These are phyloP conservation scores for Tylopilus vinaceipallidus DNA, from an alignment of 768 basidiomycete genomes.

Conservation along the genomic window DNA sequence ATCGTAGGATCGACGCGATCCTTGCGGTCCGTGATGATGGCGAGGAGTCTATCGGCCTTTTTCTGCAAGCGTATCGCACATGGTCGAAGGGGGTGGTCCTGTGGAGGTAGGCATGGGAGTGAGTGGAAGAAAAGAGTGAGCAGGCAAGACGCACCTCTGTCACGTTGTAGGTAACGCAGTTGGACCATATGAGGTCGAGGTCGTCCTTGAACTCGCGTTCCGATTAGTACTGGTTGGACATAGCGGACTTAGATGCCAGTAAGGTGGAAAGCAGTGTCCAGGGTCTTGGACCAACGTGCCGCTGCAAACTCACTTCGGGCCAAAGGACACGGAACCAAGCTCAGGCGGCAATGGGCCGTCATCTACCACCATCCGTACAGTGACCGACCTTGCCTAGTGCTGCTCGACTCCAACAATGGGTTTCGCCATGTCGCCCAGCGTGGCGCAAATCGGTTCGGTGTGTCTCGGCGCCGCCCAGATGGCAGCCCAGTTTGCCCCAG, in stretches of 20 bases:
- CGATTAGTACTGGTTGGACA: slow-evolving; percentile 86
- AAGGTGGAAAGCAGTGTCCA: too few relatives aligned
- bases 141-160: slow-evolving; percentile 64
- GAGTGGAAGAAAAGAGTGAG: background rate
- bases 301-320: too few relatives aligned
- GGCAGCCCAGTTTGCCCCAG: background rate
- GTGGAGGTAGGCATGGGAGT: slow-evolving; percentile 5
- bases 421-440: too few relatives aligned
- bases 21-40: slow-evolving; percentile 85
- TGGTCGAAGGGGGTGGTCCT: slow-evolving; percentile 87
- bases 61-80: slow-evolving; percentile 77
- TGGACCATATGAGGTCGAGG: slow-evolving; percentile 95
- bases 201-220: slow-evolving; percentile 94
- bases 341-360: too few relatives aligned
- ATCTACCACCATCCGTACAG: too few relatives aligned
- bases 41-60: slow-evolving; percentile 86
- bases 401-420: too few relatives aligned
- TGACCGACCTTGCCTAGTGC: too few relatives aligned
- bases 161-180: slow-evolving; percentile 91
- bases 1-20: slow-evolving; percentile 73
- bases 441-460: background rate
- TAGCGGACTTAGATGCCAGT: too few relatives aligned
- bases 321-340: too few relatives aligned
- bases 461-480: background rate
- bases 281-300: too few relatives aligned